Conservation (phyloP, 768 basidiomycete genomes). For the Termitomyces sp. region DNA sequence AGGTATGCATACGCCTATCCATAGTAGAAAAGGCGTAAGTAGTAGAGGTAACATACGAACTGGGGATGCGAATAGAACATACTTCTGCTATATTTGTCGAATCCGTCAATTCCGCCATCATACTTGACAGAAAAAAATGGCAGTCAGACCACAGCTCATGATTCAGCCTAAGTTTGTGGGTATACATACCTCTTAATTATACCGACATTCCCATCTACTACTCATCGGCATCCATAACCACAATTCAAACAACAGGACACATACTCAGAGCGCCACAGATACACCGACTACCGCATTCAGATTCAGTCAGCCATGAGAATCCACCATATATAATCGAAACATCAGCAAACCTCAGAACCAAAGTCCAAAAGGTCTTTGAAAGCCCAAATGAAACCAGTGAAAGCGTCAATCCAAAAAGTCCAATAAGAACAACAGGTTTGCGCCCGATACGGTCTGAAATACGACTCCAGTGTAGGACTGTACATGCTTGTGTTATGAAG, state of each 20-base stretch:
- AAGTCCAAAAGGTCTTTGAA: background rate
- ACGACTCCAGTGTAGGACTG: conserved; percentile 76
- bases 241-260: background rate
- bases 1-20: conserved; percentile 63
- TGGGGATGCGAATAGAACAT: conserved; percentile 10
- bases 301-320: too few relatives aligned
- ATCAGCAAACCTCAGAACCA: background rate
- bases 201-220: background rate
- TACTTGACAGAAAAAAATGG: conserved; percentile 36
- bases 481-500: conserved; percentile 63
- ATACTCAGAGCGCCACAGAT: background rate
- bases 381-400: conserved; percentile 73
- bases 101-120: conserved; percentile 75
- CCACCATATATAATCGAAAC: too few relatives aligned
- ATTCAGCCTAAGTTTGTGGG: background rate
- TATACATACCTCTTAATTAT: background rate
- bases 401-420: conserved; percentile 59
- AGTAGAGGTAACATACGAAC: background rate
- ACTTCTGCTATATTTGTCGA: conserved; percentile 66
- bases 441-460: conserved; percentile 73
- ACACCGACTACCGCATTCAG: too few relatives aligned
- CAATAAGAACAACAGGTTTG: conserved; percentile 71
- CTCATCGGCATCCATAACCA: background rate
- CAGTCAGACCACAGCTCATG: background rate
- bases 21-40: background rate